phyloP scores from a whole-genome alignment of 495 filamentous ascomycete genomes.

The Aspergillus olivimuriae region DNA sequence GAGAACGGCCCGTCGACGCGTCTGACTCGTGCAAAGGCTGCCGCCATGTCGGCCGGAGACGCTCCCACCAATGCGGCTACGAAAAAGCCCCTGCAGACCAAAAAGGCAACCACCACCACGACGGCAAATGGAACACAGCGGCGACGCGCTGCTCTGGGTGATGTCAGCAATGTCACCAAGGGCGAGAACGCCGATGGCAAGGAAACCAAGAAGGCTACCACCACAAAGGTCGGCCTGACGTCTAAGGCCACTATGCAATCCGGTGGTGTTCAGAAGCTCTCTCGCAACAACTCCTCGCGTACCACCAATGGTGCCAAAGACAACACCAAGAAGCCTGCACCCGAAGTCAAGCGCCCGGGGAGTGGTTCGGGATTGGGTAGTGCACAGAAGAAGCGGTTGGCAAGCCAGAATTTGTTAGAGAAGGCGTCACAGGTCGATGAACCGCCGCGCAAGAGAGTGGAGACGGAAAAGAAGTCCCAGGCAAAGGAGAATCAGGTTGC shows the following conservation, averaged over 20 bases:
- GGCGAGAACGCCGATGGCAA: conserved; percentile 53
- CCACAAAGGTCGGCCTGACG: conserved; percentile 55
- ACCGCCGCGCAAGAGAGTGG: conserved; percentile 47
- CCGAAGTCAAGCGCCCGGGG: conserved; percentile 61
- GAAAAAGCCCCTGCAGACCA: conserved; percentile 71
- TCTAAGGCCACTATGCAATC: conserved; percentile 68
- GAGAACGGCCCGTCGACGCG: conserved; percentile 77
- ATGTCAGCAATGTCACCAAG: conserved; percentile 94
- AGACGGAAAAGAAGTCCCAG: conserved; percentile 18
- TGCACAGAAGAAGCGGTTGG: conserved; percentile 50
- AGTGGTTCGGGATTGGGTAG: conserved; percentile 62
- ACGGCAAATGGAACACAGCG: conserved; percentile 42
- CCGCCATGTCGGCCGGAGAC: conserved; percentile 52
- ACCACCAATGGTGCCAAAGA: conserved; percentile 59
- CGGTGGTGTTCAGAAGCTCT: conserved; percentile 72
- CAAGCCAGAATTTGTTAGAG: conserved; percentile 47
- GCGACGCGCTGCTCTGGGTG: conserved; percentile 75
- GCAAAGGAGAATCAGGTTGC: conserved; percentile 17
- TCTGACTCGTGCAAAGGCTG: conserved; percentile 87
- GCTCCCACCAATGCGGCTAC: conserved; percentile 45
- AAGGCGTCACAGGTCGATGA: conserved; percentile 53
- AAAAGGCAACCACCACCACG: conserved; percentile 58
- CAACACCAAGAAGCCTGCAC: conserved; percentile 52
- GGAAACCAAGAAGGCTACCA: conserved; percentile 62
- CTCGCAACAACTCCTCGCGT: conserved; percentile 59